Conservation (phyloP, 2,329 filamentous ascomycete genomes). For the Pyrenochaeta sp. region DNA sequence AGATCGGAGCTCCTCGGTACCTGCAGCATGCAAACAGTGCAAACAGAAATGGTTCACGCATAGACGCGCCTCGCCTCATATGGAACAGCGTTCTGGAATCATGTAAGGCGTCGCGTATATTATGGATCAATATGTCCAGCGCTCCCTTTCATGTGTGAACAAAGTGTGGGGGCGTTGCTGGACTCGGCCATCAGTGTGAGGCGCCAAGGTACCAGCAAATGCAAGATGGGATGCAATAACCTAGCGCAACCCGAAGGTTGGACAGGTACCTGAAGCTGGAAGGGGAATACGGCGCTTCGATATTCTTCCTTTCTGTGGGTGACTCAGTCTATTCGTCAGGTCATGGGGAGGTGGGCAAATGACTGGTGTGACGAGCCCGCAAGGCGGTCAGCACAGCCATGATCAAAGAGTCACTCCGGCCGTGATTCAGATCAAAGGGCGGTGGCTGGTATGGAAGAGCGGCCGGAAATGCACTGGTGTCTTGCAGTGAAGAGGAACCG, state of each 20-base stretch:
- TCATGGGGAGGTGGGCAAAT: conserved; percentile 40
- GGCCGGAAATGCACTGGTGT: conserved; percentile 14
- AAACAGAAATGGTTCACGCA: conserved; percentile 14
- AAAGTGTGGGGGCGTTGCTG: too few species aligned
- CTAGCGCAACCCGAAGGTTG: too few species aligned
- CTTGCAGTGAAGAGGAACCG: conserved; percentile 18
- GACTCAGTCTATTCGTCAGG: conserved; percentile 25
- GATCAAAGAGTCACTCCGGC: conserved; percentile 31
- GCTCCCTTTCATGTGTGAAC: too few species aligned
- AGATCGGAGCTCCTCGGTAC: conserved; percentile 20
- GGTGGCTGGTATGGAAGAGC: conserved; percentile 26
- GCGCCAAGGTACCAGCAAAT: conserved; percentile 5
- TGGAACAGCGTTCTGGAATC: not conserved
- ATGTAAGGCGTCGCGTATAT: too few species aligned
- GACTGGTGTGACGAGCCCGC: conserved; percentile 33
- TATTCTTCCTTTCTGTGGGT: conserved; percentile 7
- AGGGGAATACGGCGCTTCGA: too few species aligned
- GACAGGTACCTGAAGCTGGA: not conserved
- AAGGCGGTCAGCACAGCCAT: conserved; percentile 41
- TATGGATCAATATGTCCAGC: too few species aligned
- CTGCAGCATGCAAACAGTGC: conserved; percentile 24
- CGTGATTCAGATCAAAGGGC: conserved; percentile 22
- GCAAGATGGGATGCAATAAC: conserved; percentile 1
- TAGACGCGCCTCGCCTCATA: not conserved
- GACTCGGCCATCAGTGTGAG: not conserved